These are phyloP conservation scores for Tricholoma sp. DNA, from an alignment of 768 basidiomycete species.

Conservation along the genomic window DNA sequence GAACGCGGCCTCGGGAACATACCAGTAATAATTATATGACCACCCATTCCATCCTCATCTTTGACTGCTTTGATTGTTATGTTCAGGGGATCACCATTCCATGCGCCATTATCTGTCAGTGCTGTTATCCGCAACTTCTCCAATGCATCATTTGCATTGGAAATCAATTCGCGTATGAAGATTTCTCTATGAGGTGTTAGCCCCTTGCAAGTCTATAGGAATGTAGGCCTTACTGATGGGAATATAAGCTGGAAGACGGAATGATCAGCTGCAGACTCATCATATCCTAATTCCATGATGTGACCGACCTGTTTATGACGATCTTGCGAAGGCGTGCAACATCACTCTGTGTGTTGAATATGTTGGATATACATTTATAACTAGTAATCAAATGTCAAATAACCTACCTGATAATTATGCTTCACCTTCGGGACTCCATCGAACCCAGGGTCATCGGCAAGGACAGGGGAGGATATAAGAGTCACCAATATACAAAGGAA, in stretches of 20 bases:
- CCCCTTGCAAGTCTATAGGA: background rate
- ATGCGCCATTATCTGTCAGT: slow-evolving; percentile 69
- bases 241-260: slow-evolving; percentile 59
- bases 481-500: slow-evolving; percentile 42
- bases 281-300: background rate
- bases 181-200: slow-evolving; percentile 49
- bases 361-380: background rate
- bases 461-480: slow-evolving; percentile 36
- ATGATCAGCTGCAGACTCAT: background rate
- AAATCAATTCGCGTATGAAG: slow-evolving; percentile 86
- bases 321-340: slow-evolving; percentile 90
- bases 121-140: slow-evolving; percentile 89
- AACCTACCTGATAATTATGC: slow-evolving; percentile 65
- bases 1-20: slow-evolving; percentile 10
- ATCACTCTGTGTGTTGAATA: slow-evolving; percentile 60
- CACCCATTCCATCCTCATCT: slow-evolving; percentile 61
- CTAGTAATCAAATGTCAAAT: background rate
- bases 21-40: slow-evolving; percentile 75
- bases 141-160: slow-evolving; percentile 94
- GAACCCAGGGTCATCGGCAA: slow-evolving; percentile 42
- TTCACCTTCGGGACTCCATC: slow-evolving; percentile 44
- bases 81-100: slow-evolving; percentile 75
- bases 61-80: slow-evolving; percentile 81
- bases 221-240: slow-evolving; percentile 53
- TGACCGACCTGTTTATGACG: slow-evolving; percentile 76